These are phyloP conservation scores for Rusavskia elegans DNA, from an alignment of 495 filamentous ascomycete species.

Conservation along the genomic window DNA sequence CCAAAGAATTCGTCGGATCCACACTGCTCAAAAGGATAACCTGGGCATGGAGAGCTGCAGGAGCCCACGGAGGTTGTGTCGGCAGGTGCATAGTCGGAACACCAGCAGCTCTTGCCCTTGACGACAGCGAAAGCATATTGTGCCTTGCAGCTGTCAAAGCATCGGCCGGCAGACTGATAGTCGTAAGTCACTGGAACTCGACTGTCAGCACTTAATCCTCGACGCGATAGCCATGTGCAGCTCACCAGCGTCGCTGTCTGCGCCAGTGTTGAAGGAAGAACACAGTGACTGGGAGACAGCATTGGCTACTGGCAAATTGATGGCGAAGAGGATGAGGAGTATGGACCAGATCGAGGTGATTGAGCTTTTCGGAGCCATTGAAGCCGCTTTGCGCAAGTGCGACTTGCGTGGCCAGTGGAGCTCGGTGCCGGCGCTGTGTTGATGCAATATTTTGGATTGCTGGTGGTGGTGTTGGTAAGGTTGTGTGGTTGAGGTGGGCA, in stretches of 20 bases:
- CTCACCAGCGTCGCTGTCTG: constrained; percentile 19
- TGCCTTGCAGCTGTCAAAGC: constrained; percentile 33
- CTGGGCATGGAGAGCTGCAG: constrained; percentile 47
- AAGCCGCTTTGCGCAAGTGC: not conserved
- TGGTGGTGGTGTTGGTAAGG: no score
- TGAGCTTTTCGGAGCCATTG: not conserved
- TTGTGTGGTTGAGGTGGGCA: no score
- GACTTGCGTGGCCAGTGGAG: not conserved
- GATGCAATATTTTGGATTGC: not conserved
- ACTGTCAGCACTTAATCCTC: not conserved
- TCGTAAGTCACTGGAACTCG: constrained; percentile 18
- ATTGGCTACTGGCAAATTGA: constrained; percentile 3
- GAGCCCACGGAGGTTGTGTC: constrained; percentile 20
- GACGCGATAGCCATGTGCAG: not conserved
- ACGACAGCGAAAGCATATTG: constrained; percentile 54
- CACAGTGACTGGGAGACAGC: constrained; percentile 23
- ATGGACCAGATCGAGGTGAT: not conserved
- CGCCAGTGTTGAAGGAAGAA: constrained; percentile 31
- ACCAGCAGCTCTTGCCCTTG: constrained; percentile 55
- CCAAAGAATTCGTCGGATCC: constrained; percentile 42
- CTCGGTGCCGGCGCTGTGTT: not conserved
- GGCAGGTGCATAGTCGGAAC: constrained; percentile 50
- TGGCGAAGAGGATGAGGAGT: constrained; percentile 3
- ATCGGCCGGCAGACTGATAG: constrained; percentile 54
- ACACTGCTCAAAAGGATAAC: constrained; percentile 48